A percentile compares a stretch with the other conserved stretches of the same genome.
Evolutionary conservation across 805 yeast genomes (phyloP).

Genomic region (Wickerhamomyces tratensis): DNA sequence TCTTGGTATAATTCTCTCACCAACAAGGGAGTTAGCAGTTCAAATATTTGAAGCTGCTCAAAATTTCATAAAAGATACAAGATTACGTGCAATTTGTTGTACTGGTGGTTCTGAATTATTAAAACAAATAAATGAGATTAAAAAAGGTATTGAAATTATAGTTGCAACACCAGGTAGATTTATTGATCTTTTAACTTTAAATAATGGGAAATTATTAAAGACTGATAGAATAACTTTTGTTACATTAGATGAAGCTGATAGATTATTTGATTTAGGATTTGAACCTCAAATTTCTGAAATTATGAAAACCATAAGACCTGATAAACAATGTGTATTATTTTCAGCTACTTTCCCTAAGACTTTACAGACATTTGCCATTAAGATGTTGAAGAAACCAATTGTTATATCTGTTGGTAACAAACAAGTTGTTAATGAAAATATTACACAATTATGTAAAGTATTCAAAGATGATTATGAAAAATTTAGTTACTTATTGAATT

Average conservation of each 20-base stretch:
- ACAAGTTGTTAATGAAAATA: slow-evolving; percentile 73
- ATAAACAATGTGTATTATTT: slow-evolving; percentile 80
- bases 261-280: slow-evolving; percentile 95
- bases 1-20: slow-evolving; percentile 69
- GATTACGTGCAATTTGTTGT: slow-evolving; percentile 60
- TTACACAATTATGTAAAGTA: slow-evolving; percentile 62
- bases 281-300: slow-evolving; percentile 91
- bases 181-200: slow-evolving; percentile 80
- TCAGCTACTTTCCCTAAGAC: slow-evolving; percentile 89
- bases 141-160: slow-evolving; percentile 67
- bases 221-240: slow-evolving; percentile 64
- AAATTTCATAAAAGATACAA: slow-evolving; percentile 42
- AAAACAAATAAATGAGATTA: slow-evolving; percentile 69
- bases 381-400: slow-evolving; percentile 53
- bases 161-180: slow-evolving; percentile 95
- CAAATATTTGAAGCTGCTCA: slow-evolving; percentile 68
- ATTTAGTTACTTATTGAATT: slow-evolving; percentile 40
- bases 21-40: slow-evolving; percentile 85
- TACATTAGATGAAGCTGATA: slow-evolving; percentile 93
- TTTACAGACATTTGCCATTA: slow-evolving; percentile 66
- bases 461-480: slow-evolving; percentile 44
- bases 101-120: slow-evolving; percentile 88
- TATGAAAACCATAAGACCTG: slow-evolving; percentile 68
- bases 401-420: slow-evolving; percentile 75
- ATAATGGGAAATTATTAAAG: slow-evolving; percentile 62